phyloP scores from a whole-genome alignment of 352 stramenopile species.

The Globisporangium emineosum region DNA sequence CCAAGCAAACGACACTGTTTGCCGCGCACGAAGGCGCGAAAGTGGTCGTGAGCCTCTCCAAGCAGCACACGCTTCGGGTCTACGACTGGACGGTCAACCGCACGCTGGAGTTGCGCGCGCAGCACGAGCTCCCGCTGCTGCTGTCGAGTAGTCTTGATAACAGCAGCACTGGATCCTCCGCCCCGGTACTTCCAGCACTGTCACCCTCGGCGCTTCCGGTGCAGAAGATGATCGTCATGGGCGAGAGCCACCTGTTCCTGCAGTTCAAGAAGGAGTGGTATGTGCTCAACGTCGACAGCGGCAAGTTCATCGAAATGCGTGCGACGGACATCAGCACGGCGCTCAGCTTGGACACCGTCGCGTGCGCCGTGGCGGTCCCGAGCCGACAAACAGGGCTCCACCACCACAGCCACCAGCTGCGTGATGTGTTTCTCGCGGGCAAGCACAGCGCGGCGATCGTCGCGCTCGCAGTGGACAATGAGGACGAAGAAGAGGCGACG shows the following conservation, averaged over 20 bases:
- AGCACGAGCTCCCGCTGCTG: constrained; percentile 52
- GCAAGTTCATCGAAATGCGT: constrained; percentile 31
- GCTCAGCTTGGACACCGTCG: constrained; percentile 33
- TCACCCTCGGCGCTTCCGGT: constrained; percentile 28
- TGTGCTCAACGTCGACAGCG: constrained; percentile 65
- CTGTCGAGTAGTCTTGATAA: neutral
- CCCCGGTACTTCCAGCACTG: constrained; percentile 2
- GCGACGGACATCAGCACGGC: constrained; percentile 21
- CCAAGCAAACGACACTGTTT: constrained; percentile 54
- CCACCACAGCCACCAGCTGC: constrained; percentile 28
- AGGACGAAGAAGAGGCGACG: constrained; percentile 16
- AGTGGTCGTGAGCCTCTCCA: constrained; percentile 49
- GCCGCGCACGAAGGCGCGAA: constrained; percentile 53
- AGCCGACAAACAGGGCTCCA: constrained; percentile 26
- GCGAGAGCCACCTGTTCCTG: constrained; percentile 65
- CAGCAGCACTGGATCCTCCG: constrained; percentile 4
- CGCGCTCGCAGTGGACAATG: constrained; percentile 28
- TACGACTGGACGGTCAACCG: constrained; percentile 72
- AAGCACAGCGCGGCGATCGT: constrained; percentile 54
- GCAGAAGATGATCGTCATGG: constrained; percentile 55
- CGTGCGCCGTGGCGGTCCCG: constrained; percentile 36
- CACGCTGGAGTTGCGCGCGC: constrained; percentile 42
- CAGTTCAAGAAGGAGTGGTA: constrained; percentile 62
- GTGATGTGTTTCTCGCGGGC: constrained; percentile 55
- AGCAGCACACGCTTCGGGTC: constrained; percentile 61